Conservation (phyloP, 75 land plant genomes). For the Selaginella moellendorffii region DNA sequence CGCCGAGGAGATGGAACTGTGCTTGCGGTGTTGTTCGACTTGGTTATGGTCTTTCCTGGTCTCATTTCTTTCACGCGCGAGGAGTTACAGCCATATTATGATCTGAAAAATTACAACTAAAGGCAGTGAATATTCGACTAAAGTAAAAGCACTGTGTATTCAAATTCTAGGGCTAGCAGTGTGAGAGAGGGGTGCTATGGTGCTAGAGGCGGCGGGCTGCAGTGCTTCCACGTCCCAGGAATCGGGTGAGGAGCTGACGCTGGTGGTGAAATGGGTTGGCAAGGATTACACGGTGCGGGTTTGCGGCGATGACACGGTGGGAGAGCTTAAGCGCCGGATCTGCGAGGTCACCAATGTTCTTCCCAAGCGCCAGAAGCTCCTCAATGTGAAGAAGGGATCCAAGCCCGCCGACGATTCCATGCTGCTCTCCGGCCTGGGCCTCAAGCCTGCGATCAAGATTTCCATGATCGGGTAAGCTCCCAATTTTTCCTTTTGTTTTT, state of each 20-base stretch:
- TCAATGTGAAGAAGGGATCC: conserved; percentile 58
- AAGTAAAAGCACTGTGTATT: background rate
- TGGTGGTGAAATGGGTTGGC: conserved; percentile 81
- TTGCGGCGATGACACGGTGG: conserved; percentile 80
- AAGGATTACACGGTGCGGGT: conserved; percentile 80
- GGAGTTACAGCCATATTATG: too few relatives aligned
- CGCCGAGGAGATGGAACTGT: too few relatives aligned
- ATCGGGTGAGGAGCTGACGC: conserved; percentile 68
- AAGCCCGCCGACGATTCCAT: conserved; percentile 63
- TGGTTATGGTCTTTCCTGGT: too few relatives aligned
- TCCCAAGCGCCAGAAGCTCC: conserved; percentile 97
- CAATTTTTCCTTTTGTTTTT: too few relatives aligned
- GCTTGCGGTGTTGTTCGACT: too few relatives aligned
- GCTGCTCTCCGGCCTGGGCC: conserved; percentile 50
- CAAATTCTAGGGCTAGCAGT: background rate
- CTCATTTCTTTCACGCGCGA: too few relatives aligned
- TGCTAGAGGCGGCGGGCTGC: background rate
- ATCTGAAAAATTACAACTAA: too few relatives aligned
- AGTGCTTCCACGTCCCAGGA: conserved; percentile 1
- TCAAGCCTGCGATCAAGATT: conserved; percentile 79
- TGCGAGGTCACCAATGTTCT: conserved; percentile 79
- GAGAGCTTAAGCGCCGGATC: conserved; percentile 87
- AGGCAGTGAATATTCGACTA: too few relatives aligned
- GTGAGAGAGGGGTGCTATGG: too few relatives aligned
- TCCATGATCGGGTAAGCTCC: conserved; percentile 81